Evolutionary conservation across 805 yeast species (phyloP), one percentile per base, ranked within the genome.

Genomic region (Komagataella populi): DNA sequence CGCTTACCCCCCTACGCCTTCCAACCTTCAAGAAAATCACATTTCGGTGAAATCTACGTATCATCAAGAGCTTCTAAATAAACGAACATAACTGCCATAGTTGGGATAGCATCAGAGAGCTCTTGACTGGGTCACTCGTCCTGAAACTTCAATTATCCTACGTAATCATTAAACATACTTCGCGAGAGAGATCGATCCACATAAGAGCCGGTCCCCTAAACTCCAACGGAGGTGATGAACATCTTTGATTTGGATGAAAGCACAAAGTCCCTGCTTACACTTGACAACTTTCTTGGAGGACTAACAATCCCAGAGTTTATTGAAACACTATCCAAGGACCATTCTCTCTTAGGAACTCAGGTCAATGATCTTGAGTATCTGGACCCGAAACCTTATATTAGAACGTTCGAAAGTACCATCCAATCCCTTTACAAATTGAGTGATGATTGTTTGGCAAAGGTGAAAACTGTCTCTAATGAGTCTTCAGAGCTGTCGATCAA

Each of bases 381-480:
- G 51, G 96, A 93, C 60, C 96, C 98, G 1, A 88, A 87, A 60
- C 98, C 98, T 1, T 93, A 87, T 62, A 91, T 91, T 48, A 77
- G 96, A 57, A 87, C 96, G 0, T 90, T 93, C 64, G 97, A 91
- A 62, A 80, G 90, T 1, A 87, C 93, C 2, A 69, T 89, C 47
- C 73, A 80, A 48, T 91, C 87, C 59, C 69, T 91, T 56, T 77
- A 80, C 58, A 72, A 71, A 49, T 66, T 93, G 46, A 73, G 73
- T 48, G 76, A 73, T 1, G 83, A 83, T 47, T 78, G 89, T 2
- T 62, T 66, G 4, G 62, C 64, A 14, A 73, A 73, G 51, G 39
- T 30, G 8, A 30, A 10, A 10, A 10, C 39, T 1, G 39, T 30
- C n/a, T 30, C 39, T 8, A 14, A 12, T 8, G 39, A 30, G 5